These are phyloP conservation scores for Schwanniomyces occidentalis DNA, from an alignment of 805 yeast genomes.

Conservation along the genomic window DNA sequence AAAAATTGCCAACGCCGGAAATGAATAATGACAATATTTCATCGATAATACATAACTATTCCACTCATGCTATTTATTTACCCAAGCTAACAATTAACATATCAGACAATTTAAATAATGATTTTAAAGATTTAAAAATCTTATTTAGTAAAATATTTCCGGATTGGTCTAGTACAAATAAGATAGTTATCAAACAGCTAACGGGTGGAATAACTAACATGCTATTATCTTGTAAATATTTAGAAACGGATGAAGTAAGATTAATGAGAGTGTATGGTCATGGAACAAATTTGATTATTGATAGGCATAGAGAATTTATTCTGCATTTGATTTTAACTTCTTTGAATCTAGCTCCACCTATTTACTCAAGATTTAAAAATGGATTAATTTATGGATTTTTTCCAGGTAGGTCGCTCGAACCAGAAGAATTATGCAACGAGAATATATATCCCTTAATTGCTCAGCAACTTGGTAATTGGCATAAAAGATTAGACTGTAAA, in stretches of 20 bases:
- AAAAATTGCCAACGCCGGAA: conserved; percentile 3
- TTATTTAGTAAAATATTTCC: conserved; percentile 48
- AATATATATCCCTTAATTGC: conserved; percentile 59
- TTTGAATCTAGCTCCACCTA: conserved; percentile 63
- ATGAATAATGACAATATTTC: conserved; percentile 6
- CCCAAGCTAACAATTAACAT: conserved; percentile 45
- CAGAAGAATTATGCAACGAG: conserved; percentile 51
- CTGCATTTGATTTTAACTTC: conserved; percentile 65
- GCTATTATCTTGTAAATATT: conserved; percentile 49
- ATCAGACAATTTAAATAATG: conserved; percentile 32
- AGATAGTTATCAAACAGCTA: conserved; percentile 42
- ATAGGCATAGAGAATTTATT: conserved; percentile 71
- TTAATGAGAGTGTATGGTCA: conserved; percentile 73
- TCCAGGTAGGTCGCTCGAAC: conserved; percentile 60
- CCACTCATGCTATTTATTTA: conserved; percentile 51
- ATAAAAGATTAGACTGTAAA: conserved; percentile 45
- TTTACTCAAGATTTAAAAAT: conserved; percentile 67
- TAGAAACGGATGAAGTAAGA: conserved; percentile 34
- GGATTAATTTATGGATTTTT: conserved; percentile 73
- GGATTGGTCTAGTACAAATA: conserved; percentile 26
- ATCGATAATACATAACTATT: conserved; percentile 22
- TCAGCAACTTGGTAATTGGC: conserved; percentile 71
- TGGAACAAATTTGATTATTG: conserved; percentile 71
- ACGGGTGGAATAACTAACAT: conserved; percentile 69
- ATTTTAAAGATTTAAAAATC: conserved; percentile 35